These are phyloP conservation scores for Yarrowia deformans DNA, from an alignment of 805 yeast species.

Conservation along the genomic window DNA sequence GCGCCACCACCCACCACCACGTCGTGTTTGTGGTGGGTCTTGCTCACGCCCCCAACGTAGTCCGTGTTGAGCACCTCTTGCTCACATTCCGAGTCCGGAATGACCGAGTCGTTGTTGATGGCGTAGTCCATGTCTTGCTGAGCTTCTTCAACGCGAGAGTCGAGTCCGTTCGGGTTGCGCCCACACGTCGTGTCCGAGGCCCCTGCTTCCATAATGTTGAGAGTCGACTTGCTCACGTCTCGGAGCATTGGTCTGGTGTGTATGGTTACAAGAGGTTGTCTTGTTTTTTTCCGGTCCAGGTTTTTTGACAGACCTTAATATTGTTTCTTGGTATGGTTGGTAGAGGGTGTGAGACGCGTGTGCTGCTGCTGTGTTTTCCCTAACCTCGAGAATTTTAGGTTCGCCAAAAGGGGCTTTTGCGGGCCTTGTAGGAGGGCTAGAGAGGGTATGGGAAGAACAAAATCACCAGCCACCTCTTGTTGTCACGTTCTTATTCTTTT, in stretches of 20 bases:
- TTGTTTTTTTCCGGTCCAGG: background rate
- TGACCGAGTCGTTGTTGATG: constrained; percentile 71
- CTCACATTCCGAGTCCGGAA: constrained; percentile 89
- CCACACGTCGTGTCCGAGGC: constrained; percentile 18
- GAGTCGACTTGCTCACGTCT: constrained; percentile 37
- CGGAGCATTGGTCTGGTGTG: constrained; percentile 18
- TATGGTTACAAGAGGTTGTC: background rate
- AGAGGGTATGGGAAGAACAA: no score
- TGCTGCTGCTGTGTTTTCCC: background rate
- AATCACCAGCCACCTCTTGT: no score
- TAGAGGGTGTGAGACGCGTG: constrained; percentile 3
- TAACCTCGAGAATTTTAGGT: background rate
- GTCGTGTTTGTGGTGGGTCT: background rate
- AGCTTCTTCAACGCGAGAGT: background rate
- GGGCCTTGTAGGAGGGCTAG: background rate
- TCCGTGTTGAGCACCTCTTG: constrained; percentile 85
- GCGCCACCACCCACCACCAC: background rate
- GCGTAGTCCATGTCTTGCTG: background rate
- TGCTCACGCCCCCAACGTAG: constrained; percentile 17
- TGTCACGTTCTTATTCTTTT: no score
- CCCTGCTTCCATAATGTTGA: constrained; percentile 25
- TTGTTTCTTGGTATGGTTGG: no score
- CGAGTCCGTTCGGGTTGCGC: background rate
- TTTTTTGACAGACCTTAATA: constrained; percentile 12
- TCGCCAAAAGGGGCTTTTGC: background rate